Conservation (phyloP, 768 basidiomycete species). For the Hygrocybe punicea region DNA sequence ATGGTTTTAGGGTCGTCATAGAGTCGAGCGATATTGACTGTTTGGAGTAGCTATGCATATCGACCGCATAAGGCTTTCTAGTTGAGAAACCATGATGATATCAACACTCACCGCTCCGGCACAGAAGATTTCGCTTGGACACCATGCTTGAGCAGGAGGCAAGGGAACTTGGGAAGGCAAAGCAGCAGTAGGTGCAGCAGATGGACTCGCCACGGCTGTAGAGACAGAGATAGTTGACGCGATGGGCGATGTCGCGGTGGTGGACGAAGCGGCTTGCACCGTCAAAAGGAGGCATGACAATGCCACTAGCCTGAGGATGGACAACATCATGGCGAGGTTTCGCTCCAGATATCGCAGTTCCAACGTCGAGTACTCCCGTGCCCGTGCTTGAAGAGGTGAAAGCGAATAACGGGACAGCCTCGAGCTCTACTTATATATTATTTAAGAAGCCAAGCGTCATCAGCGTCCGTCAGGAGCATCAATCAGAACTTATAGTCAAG, state of each 20-base stretch:
- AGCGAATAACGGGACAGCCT: too few species aligned
- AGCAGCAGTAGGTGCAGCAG: conserved; percentile 47
- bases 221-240: conserved; percentile 42
- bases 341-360: background rate
- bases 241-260: background rate
- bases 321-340: background rate
- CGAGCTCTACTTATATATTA: too few species aligned
- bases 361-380: too few species aligned
- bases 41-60: conserved; percentile 66
- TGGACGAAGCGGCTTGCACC: background rate
- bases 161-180: conserved; percentile 63
- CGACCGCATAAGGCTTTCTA: conserved; percentile 7
- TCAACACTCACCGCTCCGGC: conserved; percentile 58
- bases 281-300: background rate
- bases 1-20: conserved; percentile 85
- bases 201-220: conserved; percentile 64
- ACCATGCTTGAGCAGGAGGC: conserved; percentile 75
- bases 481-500: too few species aligned
- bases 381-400: too few species aligned
- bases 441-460: too few species aligned
- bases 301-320: background rate
- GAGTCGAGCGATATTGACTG: conserved; percentile 72
- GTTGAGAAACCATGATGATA: conserved; percentile 4
- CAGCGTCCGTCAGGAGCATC: too few species aligned
- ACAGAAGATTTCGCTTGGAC: conserved; percentile 73